A percentile compares a stretch with the other conserved stretches of the same genome.
Conservation (phyloP, 202 grass and related monocot genomes). For the Dendrocalamus latiflorus region DNA sequence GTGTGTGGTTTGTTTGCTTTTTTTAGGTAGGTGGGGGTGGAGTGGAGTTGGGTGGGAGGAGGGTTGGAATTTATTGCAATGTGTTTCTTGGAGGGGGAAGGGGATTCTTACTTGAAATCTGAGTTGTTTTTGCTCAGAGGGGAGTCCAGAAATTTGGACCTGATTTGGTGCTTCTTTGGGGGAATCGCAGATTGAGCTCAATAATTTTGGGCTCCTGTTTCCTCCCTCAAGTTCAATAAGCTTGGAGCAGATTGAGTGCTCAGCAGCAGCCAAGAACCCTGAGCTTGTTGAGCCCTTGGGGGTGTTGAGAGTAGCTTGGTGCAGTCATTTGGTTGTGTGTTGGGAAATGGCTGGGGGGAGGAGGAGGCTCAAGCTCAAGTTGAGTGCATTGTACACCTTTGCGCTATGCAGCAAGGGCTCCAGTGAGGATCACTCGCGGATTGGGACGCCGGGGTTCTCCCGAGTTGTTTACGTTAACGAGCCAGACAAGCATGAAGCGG, state of each 20-base stretch:
- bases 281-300: neutral
- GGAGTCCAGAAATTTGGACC: neutral
- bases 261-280: neutral
- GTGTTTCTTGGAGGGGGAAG: neutral
- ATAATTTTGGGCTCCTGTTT: neutral
- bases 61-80: constrained; percentile 27
- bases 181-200: constrained; percentile 12
- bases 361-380: constrained; percentile 44
- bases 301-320: neutral
- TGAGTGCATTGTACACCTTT: constrained; percentile 61
- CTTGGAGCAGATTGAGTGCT: neutral
- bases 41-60: constrained; percentile 33
- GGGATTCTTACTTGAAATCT: neutral
- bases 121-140: neutral
- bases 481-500: constrained; percentile 20
- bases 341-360: constrained; percentile 32
- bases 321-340: neutral
- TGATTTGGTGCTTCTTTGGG: neutral
- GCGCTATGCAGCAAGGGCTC: constrained; percentile 39
- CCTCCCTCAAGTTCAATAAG: neutral
- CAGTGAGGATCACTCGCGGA: constrained; percentile 56
- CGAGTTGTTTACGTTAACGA: constrained; percentile 72
- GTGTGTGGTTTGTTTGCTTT: constrained; percentile 2
- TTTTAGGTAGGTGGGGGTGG: constrained; percentile 28
- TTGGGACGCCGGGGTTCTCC: constrained; percentile 73